Evolutionary conservation across 2,329 filamentous ascomycete species (phyloP), one percentile per base, ranked within the genome.

Genomic region (Botryosphaeria dothidea): DNA sequence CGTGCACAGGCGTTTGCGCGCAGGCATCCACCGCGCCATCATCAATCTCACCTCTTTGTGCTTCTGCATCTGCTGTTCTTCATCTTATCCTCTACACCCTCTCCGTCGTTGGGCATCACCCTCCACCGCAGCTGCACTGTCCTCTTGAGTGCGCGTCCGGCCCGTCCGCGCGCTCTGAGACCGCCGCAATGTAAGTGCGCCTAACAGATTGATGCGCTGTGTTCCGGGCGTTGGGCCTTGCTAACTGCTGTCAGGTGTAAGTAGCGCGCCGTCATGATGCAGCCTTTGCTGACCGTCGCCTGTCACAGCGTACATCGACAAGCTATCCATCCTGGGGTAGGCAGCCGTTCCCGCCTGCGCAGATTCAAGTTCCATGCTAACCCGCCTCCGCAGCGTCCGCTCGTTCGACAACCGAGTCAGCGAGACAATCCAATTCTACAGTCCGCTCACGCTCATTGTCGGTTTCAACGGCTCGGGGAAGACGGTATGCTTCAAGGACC

Each of bases 381-480:
- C 52, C 45, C 15, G 9, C 41, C 29, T 41, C 9, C 23, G 17
- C 51, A 64, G 87, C 75, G 84, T 92, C 70, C 92, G 94, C 71
- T 97, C 94, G 65, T 98, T 98, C 77, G 91, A 90, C 77, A 90
- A 91, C 69, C 83, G 84, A 48, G 83, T 85, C 66, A 85, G 85
- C 69, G 91, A 97, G 79, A 90, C 86, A 41, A 96, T 98, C 67
- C 85, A 90, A 70, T 98, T 99, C 77, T 89, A 93, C 69, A 90
- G 92, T 0, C 96, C 95, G 27, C 85, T 99, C 65, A 99, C 95
- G 13, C 85, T 99, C 67, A 99, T 99, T 70, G 96, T 99, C 66
- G 95, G 95, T 66, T 92, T 93, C 79, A 99, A 99, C 81, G 95
- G 95, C 64, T 98, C 94, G 0, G 95, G 95, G 67, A 99, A 99